phyloP scores from a whole-genome alignment of 2,329 filamentous ascomycete genomes.

The Rasamsonia emersonii region DNA sequence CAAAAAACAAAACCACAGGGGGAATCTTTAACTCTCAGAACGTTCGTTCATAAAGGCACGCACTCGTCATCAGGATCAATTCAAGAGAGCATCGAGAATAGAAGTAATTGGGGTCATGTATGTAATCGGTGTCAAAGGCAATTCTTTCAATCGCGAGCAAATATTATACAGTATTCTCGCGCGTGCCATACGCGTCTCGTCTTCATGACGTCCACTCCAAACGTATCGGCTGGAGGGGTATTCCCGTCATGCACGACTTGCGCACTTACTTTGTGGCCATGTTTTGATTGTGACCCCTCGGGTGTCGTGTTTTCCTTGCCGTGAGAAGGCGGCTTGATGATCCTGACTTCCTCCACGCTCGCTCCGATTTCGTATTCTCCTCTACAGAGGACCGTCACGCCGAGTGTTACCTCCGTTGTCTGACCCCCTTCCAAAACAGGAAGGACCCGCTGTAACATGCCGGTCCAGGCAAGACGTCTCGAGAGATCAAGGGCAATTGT shows the following conservation, averaged over 20 bases:
- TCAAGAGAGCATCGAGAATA: too few species aligned
- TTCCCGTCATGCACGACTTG: constrained; percentile 23
- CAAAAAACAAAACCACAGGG: too few species aligned
- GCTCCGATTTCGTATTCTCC: constrained; percentile 78
- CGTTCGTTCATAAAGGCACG: too few species aligned
- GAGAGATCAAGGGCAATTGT: constrained; percentile 71
- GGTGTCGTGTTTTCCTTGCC: constrained; percentile 10
- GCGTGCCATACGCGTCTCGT: constrained; percentile 37
- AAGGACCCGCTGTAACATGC: constrained; percentile 67
- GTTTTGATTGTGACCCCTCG: constrained; percentile 7
- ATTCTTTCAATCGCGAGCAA: constrained; percentile 23
- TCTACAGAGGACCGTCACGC: constrained; percentile 65
- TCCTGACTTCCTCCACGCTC: constrained; percentile 68
- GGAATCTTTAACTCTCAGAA: too few species aligned
- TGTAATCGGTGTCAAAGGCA: background rate
- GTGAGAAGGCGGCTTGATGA: constrained; percentile 27
- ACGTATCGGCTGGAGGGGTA: constrained; percentile 26
- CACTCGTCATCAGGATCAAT: too few species aligned
- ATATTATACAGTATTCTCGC: constrained; percentile 37
- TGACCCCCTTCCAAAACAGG: constrained; percentile 53
- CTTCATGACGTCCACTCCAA: constrained; percentile 30
- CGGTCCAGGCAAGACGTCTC: constrained; percentile 76
- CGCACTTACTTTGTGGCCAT: constrained; percentile 4
- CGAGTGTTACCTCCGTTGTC: constrained; percentile 55
- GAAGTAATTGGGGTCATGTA: too few species aligned